These are phyloP conservation scores for Dunaliella sp. DNA, from an alignment of 139 green algal species.

Conservation along the genomic window DNA sequence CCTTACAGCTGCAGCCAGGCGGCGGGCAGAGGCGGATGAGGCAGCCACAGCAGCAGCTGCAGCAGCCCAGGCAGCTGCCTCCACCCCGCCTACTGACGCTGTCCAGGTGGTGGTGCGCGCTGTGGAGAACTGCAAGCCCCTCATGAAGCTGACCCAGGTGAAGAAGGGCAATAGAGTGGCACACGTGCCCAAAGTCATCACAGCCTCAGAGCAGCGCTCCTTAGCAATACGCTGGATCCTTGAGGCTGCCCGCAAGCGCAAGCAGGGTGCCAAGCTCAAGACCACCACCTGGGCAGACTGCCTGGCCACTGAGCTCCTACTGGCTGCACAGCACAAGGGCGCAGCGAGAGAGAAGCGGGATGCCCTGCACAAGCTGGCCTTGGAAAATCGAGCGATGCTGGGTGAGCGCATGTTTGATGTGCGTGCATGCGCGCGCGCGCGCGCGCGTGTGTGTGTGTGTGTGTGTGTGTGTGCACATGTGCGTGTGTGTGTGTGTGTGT, in stretches of 20 bases:
- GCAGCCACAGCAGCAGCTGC: not conserved
- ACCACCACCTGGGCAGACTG: conserved; percentile 26
- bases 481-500: not conserved
- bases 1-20: conserved; percentile 3
- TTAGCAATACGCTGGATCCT: conserved; percentile 44
- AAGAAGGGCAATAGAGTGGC: conserved; percentile 9
- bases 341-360: conserved; percentile 39
- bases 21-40: not conserved
- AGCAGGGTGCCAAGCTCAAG: not conserved
- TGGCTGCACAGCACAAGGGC: conserved; percentile 46
- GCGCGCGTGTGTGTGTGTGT: not conserved
- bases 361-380: conserved; percentile 50
- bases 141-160: conserved; percentile 30
- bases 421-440: not conserved
- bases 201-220: conserved; percentile 10
- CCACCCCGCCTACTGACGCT: not conserved
- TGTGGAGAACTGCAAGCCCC: conserved; percentile 40
- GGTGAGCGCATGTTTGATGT: not conserved
- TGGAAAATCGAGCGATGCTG: conserved; percentile 47
- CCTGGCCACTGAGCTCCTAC: conserved; percentile 49
- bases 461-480: not conserved
- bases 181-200: conserved; percentile 11
- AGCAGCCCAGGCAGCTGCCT: not conserved
- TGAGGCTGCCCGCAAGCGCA: conserved; percentile 25
- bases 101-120: conserved; percentile 18